Percentiles rank a stretch among this genome's conserved stretches.
These are phyloP conservation scores for Diaporthe sp. DNA, from an alignment of 2,329 filamentous ascomycete genomes.

Conservation along the genomic window DNA sequence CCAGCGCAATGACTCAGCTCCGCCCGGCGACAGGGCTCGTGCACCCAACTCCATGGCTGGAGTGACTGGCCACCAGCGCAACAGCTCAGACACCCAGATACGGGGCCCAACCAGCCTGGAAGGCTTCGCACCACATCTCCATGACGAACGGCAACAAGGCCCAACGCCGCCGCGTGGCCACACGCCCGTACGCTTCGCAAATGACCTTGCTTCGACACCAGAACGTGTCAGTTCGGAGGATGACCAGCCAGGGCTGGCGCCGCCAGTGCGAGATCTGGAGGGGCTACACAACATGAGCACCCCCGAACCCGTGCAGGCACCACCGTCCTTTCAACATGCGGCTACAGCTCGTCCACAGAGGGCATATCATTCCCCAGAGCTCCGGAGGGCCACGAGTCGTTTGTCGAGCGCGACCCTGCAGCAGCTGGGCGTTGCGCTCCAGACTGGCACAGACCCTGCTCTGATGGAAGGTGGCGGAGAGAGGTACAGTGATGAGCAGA, in stretches of 20 bases:
- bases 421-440: constrained; percentile 78
- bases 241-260: constrained; percentile 57
- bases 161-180: constrained; percentile 47
- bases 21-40: constrained; percentile 57
- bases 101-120: constrained; percentile 46
- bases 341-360: constrained; percentile 80
- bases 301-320: constrained; percentile 81
- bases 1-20: constrained; percentile 64
- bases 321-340: constrained; percentile 77
- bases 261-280: constrained; percentile 65
- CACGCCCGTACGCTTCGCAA: constrained; percentile 55
- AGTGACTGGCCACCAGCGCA: constrained; percentile 57
- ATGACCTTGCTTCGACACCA: constrained; percentile 61
- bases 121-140: constrained; percentile 40
- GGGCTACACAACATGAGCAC: constrained; percentile 70
- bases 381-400: constrained; percentile 84
- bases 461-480: constrained; percentile 41
- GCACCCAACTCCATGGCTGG: constrained; percentile 52
- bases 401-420: constrained; percentile 86
- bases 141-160: constrained; percentile 29
- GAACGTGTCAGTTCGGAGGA: constrained; percentile 72
- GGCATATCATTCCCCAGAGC: constrained; percentile 81
- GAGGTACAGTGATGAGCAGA: constrained; percentile 49
- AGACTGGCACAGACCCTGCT: constrained; percentile 38
- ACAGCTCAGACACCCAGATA: constrained; percentile 62